Evolutionary conservation across 805 yeast species (phyloP).

Genomic region (Brettanomyces anomalus): DNA sequence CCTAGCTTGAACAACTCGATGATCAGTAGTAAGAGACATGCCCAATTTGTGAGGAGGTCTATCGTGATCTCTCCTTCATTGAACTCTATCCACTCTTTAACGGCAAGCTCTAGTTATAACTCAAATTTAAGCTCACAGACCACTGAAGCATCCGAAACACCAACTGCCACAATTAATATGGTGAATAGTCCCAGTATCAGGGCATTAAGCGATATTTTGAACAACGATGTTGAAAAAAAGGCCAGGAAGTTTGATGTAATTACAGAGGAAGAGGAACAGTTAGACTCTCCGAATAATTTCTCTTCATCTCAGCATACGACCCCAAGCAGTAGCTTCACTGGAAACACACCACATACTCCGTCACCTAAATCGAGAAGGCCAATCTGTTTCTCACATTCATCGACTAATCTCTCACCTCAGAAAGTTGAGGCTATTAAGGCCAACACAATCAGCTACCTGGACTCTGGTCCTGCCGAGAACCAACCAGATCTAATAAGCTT

Average conservation of each 20-base stretch:
- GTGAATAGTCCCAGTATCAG: conserved; percentile 29
- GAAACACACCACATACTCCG: conserved; percentile 2
- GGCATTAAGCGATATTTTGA: conserved; percentile 25
- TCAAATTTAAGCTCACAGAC: not conserved
- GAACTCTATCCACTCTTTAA: conserved; percentile 14
- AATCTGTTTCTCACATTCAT: too few relatives aligned
- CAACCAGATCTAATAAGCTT: conserved; percentile 23
- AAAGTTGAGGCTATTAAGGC: too few relatives aligned
- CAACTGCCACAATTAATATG: conserved; percentile 18
- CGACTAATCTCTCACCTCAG: too few relatives aligned
- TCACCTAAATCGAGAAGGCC: conserved; percentile 1
- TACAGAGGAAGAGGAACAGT: conserved; percentile 7
- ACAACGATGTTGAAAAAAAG: conserved; percentile 15
- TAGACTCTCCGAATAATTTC: not conserved
- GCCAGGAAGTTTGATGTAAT: conserved; percentile 7
- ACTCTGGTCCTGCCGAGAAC: conserved; percentile 1
- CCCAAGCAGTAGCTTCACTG: not conserved
- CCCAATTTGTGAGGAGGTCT: conserved; percentile 23
- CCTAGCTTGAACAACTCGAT: conserved; percentile 19
- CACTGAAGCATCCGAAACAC: not conserved
- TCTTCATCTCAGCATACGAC: conserved; percentile 22
- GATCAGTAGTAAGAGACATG: conserved; percentile 18
- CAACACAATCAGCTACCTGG: too few relatives aligned
- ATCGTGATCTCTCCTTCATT: conserved; percentile 25
- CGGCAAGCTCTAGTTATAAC: not conserved